These are phyloP conservation scores for Platanus orientalis DNA, from an alignment of 164 flowering plant species.

Conservation along the genomic window DNA sequence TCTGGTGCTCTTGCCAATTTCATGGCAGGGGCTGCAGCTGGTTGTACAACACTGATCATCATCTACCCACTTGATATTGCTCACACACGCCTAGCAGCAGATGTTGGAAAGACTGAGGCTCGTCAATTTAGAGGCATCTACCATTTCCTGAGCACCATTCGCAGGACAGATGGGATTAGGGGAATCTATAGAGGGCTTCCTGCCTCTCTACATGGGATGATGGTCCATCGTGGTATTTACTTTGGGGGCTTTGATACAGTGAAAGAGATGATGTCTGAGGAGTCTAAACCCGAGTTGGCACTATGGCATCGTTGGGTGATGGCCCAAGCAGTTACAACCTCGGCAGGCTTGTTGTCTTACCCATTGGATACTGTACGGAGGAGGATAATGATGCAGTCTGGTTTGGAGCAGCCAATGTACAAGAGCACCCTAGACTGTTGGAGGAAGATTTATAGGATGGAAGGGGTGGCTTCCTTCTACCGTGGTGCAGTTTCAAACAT, in stretches of 20 bases:
- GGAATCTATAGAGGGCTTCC: conserved; percentile 91
- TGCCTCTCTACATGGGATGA: conserved; percentile 92
- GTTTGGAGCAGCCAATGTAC: conserved; percentile 63
- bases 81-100: conserved; percentile 96
- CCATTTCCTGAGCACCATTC: conserved; percentile 70
- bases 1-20: conserved; percentile 72
- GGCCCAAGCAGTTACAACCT: conserved; percentile 92
- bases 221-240: conserved; percentile 84
- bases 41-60: conserved; percentile 81
- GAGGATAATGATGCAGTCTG: conserved; percentile 99
- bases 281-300: conserved; percentile 43
- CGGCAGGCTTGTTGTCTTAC: conserved; percentile 86
- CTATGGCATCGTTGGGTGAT: conserved; percentile 85
- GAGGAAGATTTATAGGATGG: conserved; percentile 68
- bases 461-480: conserved; percentile 73
- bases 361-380: conserved; percentile 92
- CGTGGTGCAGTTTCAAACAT: conserved; percentile 87
- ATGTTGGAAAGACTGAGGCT: conserved; percentile 57
- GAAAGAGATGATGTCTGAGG: conserved; percentile 61
- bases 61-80: conserved; percentile 96
- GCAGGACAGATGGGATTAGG: conserved; percentile 61
- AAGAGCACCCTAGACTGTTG: conserved; percentile 76
- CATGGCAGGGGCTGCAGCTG: conserved; percentile 88
- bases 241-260: conserved; percentile 98
- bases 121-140: conserved; percentile 84